Conservation (phyloP, 352 stramenopile species). For the Albugo candida region DNA sequence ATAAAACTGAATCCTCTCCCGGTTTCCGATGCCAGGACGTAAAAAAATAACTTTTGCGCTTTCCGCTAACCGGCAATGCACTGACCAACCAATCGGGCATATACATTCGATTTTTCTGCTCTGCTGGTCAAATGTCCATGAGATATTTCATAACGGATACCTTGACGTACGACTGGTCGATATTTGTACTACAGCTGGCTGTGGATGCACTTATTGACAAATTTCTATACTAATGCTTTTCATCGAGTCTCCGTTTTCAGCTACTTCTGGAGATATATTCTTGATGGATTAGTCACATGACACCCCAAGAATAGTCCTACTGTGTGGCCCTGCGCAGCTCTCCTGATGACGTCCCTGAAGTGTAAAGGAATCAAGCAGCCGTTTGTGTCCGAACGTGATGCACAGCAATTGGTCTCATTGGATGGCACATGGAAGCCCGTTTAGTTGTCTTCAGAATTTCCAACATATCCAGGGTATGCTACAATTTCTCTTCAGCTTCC, state of each 20-base stretch:
- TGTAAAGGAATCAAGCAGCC: no score
- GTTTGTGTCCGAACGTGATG: no score
- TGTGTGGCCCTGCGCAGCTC: no score
- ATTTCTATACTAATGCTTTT: no score
- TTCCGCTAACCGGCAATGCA: constrained; percentile 29
- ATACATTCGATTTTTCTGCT: constrained; percentile 49
- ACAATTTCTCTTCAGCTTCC: not conserved
- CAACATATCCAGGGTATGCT: constrained; percentile 4
- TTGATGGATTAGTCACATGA: no score
- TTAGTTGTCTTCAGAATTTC: constrained; percentile 9
- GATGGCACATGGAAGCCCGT: not conserved
- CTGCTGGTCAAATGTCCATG: constrained; percentile 40
- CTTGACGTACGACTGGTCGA: no score
- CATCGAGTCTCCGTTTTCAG: no score
- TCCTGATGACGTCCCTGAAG: no score
- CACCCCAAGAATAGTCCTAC: no score
- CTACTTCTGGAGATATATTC: no score
- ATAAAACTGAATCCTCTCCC: constrained; percentile 35
- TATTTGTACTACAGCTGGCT: no score
- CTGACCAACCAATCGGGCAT: constrained; percentile 58
- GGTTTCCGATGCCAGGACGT: constrained; percentile 37
- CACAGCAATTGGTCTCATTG: constrained; percentile 1
- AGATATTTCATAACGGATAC: constrained; percentile 7
- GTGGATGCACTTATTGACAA: no score
- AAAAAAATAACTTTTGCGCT: constrained; percentile 28